Evolutionary conservation across 306 rosid genomes (phyloP), one percentile per base, ranked within the genome.

Genomic region (Pterocarpus macrocarpus): DNA sequence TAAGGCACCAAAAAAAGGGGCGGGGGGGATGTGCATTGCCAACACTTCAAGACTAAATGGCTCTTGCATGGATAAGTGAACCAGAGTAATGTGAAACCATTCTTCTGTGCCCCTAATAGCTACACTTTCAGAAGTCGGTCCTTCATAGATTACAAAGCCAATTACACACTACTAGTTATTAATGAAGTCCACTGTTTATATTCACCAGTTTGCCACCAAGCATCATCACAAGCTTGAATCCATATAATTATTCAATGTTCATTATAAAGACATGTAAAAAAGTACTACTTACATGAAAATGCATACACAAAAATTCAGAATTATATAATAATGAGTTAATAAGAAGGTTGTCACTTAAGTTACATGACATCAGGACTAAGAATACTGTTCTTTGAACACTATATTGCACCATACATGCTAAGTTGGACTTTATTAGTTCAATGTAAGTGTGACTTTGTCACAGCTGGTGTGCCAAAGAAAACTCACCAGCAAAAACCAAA

Each of bases 341-440:
- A 34, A 58, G 41, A 75, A 53, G n/a, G 47, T 50, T 34, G 59
- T 67, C 69, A 8, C 28, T 33, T 79, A 44, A 34, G 58, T 64
- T 78, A 47, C 15, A 52, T 15, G 22, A 55, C 7, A 9, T 44
- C 73, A 70, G 17, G 33, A 61, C 35, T 35, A 45, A 65, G 15
- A 30, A 72, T 68, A 17, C 30, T 8, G 53, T 53, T 76, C 44
- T 56, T 17, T 41, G 15, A 58, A 56, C 58, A 44, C 76, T 35
- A 52, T 16, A 10, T 62, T 62, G 39, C 14, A 80, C 38, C 13
- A 57, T 4, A 62, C 55, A 59, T 58, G 76, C 83, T 53, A 50
- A 64, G 45, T 9, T 34, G 14, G 64, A 66, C 69, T 49, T 30
- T 64, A 55, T 30, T 45, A 56, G 28, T 16, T 36, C 55, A 50